Conservation (phyloP, 2,329 filamentous ascomycete species). For the Pseudohalonectria lignicola region DNA sequence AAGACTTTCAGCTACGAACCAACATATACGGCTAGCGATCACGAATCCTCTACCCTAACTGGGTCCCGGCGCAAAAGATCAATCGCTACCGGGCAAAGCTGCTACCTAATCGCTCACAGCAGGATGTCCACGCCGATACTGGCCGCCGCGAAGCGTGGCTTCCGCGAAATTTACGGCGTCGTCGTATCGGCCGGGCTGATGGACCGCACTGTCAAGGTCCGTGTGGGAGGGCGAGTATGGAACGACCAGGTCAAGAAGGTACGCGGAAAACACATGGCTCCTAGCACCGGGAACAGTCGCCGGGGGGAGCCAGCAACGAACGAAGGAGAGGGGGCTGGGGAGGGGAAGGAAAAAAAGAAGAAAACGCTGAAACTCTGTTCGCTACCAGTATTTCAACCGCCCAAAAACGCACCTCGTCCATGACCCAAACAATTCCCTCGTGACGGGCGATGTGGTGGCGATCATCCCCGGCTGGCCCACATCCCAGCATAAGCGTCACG, state of each 20-base stretch:
- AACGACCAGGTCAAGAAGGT: slow-evolving; percentile 66
- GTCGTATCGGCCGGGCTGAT: slow-evolving; percentile 71
- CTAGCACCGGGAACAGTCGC: no score
- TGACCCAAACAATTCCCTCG: slow-evolving; percentile 64
- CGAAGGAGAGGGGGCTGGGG: no score
- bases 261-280: slow-evolving; percentile 10
- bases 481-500: slow-evolving; percentile 58
- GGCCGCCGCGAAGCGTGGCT: slow-evolving; percentile 28
- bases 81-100: no score
- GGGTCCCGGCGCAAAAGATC: no score
- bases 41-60: no score
- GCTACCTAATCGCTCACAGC: no score
- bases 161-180: slow-evolving; percentile 50
- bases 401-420: slow-evolving; percentile 60
- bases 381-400: slow-evolving; percentile 56
- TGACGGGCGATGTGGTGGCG: slow-evolving; percentile 63
- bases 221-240: slow-evolving; percentile 60
- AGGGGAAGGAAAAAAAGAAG: background rate
- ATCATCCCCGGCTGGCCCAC: slow-evolving; percentile 57
- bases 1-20: no score
- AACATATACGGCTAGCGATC: no score
- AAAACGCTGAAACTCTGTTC: no score
- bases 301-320: no score
- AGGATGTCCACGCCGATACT: slow-evolving; percentile 26
- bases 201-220: slow-evolving; percentile 70